These are phyloP conservation scores for Solanum sitiens DNA, from an alignment of 257 asterid genomes.

Conservation along the genomic window DNA sequence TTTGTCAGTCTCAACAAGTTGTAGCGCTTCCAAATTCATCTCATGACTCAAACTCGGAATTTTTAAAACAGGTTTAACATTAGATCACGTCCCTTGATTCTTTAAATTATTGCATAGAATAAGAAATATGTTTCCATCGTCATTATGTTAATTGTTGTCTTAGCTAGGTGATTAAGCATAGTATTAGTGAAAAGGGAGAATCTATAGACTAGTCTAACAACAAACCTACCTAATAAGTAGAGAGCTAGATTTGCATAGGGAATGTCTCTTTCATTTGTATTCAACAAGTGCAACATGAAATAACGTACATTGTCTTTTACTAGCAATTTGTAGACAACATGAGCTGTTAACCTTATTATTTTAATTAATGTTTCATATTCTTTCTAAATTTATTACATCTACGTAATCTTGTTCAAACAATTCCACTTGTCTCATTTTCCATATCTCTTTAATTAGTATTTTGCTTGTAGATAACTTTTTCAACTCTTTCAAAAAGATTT, in stretches of 20 bases:
- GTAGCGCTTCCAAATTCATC: neutral
- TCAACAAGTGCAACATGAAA: neutral
- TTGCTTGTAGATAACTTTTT: neutral
- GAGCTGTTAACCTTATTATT: neutral
- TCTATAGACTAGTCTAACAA: neutral
- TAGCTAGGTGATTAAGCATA: neutral
- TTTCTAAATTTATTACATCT: neutral
- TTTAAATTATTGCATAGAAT: neutral
- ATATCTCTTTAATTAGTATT: neutral
- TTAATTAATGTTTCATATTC: neutral
- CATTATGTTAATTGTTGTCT: neutral
- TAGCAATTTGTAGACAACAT: neutral
- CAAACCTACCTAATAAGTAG: neutral
- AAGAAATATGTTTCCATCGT: neutral
- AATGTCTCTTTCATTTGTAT: neutral
- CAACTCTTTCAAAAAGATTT: neutral
- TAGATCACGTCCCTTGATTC: neutral
- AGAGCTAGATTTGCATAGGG: neutral
- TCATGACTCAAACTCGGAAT: neutral
- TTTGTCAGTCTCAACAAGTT: neutral
- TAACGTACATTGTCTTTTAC: neutral
- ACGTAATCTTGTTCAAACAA: neutral
- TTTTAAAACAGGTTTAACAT: neutral
- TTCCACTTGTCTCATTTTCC: neutral
- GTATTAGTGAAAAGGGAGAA: neutral